Evolutionary conservation across 345 rosid species (phyloP), one percentile per base, ranked within the genome.

Genomic region (Dovyalis caffra): DNA sequence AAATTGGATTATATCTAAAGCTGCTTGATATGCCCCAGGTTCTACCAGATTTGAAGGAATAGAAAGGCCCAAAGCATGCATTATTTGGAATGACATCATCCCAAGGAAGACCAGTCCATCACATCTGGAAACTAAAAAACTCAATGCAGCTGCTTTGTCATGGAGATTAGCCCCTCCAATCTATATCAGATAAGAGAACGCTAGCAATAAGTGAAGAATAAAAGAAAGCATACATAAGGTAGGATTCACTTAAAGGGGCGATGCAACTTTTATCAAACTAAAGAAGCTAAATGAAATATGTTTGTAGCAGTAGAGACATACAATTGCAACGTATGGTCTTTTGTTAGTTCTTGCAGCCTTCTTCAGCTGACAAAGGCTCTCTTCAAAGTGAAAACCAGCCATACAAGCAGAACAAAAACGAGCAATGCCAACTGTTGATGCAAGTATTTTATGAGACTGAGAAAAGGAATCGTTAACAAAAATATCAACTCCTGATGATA

Each of bases 301-400:
- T 69, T 6, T 32, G 23, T 51, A 14, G 26, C 33, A 35, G 71
- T 40, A 34, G 75, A 65, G 66, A 81, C 90, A 73, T 87, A 90
- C 95, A 77, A 90, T 82, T 71, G 90, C 91, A 77, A 83, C 64
- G 74, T 84, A 87, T 51, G 91, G 91, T 79, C 77, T 84, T 66
- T 80, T 81, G 83, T 76, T 74, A 68, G 81, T 66, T 67, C 73
- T 74, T 67, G 78, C 66, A 66, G 58, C 80, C 34, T 82, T 71
- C 87, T 79, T 86, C 57, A 90, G 77, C 68, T 79, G 87, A 56
- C 31, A 32, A 10, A 90, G 75, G 79, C 84, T 76, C 60, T 86
- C 79, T 69, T 90, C 92, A 85, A 88, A 86, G 66, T 85, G 81
- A 81, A 87, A 88, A 32, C 95, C 95, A 65, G 95, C 90, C 72